A percentile compares a stretch with the other conserved stretches of the same genome.
Conservation (phyloP, 176 grass and related monocot species). For the Ampelocalamus luodianensis region DNA sequence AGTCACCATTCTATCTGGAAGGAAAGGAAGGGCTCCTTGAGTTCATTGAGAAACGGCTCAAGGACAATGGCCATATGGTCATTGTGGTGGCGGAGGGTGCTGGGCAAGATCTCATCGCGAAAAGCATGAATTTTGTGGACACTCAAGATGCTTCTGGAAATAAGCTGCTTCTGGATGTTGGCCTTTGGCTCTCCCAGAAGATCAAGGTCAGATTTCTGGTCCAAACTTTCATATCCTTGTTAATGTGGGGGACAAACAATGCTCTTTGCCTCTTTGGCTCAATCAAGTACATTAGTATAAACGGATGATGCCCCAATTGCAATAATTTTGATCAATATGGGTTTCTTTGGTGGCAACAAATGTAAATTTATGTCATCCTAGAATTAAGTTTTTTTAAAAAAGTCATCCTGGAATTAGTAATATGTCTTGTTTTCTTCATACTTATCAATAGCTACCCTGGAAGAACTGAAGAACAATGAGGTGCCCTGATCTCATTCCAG, state of each 20-base stretch:
- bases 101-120: slow-evolving; percentile 84
- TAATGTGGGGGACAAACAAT: slow-evolving; percentile 18
- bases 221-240: slow-evolving; percentile 41
- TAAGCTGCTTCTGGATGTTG: slow-evolving; percentile 91
- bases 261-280: background rate
- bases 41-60: slow-evolving; percentile 80
- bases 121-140: slow-evolving; percentile 74
- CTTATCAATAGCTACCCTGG: background rate
- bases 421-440: background rate
- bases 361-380: background rate
- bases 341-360: background rate
- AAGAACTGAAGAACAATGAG: background rate
- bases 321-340: background rate
- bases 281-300: background rate
- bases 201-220: slow-evolving; percentile 78
- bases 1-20: slow-evolving; percentile 89
- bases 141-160: slow-evolving; percentile 94
- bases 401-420: background rate
- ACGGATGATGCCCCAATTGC: background rate
- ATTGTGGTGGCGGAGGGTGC: slow-evolving; percentile 97
- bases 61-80: slow-evolving; percentile 94
- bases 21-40: slow-evolving; percentile 93
- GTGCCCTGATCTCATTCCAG: slow-evolving; percentile 14
- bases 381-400: background rate
- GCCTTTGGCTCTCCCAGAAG: slow-evolving; percentile 93